These are phyloP conservation scores for Batkoa obscura DNA, from an alignment of 371 early-diverging fungal species.

Conservation along the genomic window DNA sequence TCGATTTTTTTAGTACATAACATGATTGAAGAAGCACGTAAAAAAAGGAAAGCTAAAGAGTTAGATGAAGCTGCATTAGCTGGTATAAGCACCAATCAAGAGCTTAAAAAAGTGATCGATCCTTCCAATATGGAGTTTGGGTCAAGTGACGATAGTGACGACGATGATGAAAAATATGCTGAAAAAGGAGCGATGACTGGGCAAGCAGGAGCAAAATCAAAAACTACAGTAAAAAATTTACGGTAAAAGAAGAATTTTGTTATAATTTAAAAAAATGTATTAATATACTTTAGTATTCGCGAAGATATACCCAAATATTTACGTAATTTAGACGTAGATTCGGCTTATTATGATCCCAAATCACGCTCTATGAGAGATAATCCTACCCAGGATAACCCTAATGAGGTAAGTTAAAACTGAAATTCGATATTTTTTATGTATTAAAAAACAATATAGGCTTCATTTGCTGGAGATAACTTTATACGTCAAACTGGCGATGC, in stretches of 20 bases:
- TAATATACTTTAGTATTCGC: constrained; percentile 45
- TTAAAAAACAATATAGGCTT: constrained; percentile 9
- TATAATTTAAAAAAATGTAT: background rate
- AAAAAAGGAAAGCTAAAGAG: constrained; percentile 57
- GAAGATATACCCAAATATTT: constrained; percentile 98
- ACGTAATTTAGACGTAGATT: constrained; percentile 78
- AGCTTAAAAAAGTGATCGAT: constrained; percentile 26
- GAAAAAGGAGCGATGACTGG: constrained; percentile 77
- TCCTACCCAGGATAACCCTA: constrained; percentile 48
- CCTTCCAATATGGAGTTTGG: constrained; percentile 15
- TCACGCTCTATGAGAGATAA: constrained; percentile 96
- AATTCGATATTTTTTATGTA: constrained; percentile 2
- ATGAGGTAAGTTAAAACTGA: constrained; percentile 14
- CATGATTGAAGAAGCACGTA: constrained; percentile 68
- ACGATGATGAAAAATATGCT: constrained; percentile 83
- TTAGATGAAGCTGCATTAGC: constrained; percentile 36
- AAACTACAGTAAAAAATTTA: constrained; percentile 87
- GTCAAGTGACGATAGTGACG: constrained; percentile 49
- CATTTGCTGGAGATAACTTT: constrained; percentile 83
- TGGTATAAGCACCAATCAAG: constrained; percentile 7
- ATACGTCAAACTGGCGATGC: constrained; percentile 72
- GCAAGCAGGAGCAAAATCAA: constrained; percentile 74
- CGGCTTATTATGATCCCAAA: constrained; percentile 96
- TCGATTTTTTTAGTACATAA: constrained; percentile 57
- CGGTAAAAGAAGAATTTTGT: constrained; percentile 22